phyloP scores from a whole-genome alignment of 2,329 filamentous ascomycete genomes.

The Cladophialophora immunda region DNA sequence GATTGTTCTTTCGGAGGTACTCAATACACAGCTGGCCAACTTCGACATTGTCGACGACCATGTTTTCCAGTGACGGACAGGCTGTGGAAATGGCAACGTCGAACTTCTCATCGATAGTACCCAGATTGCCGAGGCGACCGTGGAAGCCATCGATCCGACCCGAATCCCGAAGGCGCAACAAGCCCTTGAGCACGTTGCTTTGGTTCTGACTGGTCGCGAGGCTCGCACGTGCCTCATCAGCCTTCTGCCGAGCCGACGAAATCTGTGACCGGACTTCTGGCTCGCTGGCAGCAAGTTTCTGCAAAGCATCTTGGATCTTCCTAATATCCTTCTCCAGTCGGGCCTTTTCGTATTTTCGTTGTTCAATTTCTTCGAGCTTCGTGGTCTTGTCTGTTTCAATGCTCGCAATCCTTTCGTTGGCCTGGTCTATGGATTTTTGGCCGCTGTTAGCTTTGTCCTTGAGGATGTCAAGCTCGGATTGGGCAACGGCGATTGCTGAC shows the following conservation, averaged over 20 bases:
- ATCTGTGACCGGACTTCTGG: constrained; percentile 83
- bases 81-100: constrained; percentile 99
- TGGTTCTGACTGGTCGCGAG: constrained; percentile 90
- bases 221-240: constrained; percentile 92
- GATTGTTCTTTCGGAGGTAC: constrained; percentile 94
- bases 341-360: constrained; percentile 76
- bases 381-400: constrained; percentile 75
- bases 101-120: constrained; percentile 91
- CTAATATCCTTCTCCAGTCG: constrained; percentile 77
- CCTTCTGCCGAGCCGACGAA: constrained; percentile 90
- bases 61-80: constrained; percentile 89
- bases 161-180: constrained; percentile 95
- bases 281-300: constrained; percentile 77
- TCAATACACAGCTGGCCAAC: constrained; percentile 98
- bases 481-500: constrained; percentile 90
- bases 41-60: constrained; percentile 95
- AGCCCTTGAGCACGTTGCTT: constrained; percentile 86
- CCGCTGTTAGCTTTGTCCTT: constrained; percentile 89
- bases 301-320: constrained; percentile 75
- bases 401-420: constrained; percentile 77
- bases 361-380: constrained; percentile 78
- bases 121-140: constrained; percentile 90
- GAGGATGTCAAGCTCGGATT: constrained; percentile 92
- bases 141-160: constrained; percentile 98
- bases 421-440: constrained; percentile 81